Evolutionary conservation across 208 protist species (phyloP).

Genomic region (Trichomonas gallinae): DNA sequence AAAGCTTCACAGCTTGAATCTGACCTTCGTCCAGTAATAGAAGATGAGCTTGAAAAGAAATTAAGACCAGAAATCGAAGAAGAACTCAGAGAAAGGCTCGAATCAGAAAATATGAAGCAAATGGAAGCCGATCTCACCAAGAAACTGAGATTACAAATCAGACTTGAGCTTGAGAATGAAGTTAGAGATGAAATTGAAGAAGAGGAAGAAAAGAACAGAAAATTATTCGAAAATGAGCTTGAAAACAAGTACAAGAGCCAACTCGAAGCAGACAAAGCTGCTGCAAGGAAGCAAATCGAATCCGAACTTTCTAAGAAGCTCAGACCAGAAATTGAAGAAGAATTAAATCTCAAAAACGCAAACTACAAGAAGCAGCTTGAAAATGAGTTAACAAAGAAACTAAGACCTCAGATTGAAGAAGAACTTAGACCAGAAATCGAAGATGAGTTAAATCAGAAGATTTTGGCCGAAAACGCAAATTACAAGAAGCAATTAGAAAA

Average conservation of each 20-base stretch:
- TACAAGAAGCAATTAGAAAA: background rate
- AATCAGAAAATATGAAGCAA: background rate
- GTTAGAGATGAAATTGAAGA: background rate
- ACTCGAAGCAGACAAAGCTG: background rate
- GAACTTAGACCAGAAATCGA: background rate
- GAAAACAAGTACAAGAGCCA: background rate
- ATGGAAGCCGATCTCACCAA: background rate
- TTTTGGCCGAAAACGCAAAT: background rate
- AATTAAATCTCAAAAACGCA: background rate
- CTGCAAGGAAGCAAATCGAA: background rate
- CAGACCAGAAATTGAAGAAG: background rate
- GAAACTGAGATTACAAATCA: background rate
- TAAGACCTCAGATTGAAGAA: background rate
- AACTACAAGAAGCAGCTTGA: background rate
- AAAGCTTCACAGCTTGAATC: background rate
- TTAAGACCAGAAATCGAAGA: background rate
- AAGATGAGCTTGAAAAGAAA: background rate
- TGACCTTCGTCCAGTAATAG: background rate
- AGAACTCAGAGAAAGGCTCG: background rate
- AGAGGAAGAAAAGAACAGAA: background rate
- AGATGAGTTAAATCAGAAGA: background rate
- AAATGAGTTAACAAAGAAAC: background rate
- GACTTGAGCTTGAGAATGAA: background rate
- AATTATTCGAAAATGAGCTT: background rate
- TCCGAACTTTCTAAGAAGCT: background rate